Base-by-base conservation (phyloP, 345 rosid genomes). In the Alliaria petiolata region DNA sequence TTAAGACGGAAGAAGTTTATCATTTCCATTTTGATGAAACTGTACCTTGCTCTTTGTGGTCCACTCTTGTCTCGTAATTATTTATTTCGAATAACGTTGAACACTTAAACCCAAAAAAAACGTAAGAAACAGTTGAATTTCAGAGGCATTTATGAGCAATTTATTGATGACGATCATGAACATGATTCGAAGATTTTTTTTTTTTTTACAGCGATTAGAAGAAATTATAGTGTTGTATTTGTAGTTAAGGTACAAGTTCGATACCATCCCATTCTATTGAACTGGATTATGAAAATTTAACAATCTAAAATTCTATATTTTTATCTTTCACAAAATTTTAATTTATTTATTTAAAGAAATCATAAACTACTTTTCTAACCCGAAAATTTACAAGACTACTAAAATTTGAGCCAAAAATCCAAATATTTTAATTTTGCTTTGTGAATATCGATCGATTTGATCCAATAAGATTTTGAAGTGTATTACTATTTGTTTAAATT, bases 31-130 rank as follows among this genome's bases (percentile, higher is more conserved):
- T 69, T 69, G 70, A 62, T 76, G 79, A 62, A 69, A 76, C 75
- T 76, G 70, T 69, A 75, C 75, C 74, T 76, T 69, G 57, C 59
- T 22, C 52, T 59, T 31, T 69, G 65, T 68, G 74, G 75, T 69
- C 75, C 79, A 62, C 19, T 69, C 63, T 54, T 68, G 30, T 62
- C 43, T 36, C 7, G 36, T 11, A 4, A 25, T 33, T 44, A 62
- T 62, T 61, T 52, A 76, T 62, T 68, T 53, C 35, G 35, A 61
- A 51, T 61, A 39, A 39, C 30, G 66, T 57, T 74, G 67, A 74
- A 65, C 67, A 57, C 62, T 49, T 74, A 47, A 40, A 59, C 68
- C 55, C 31, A 44, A 49, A 33, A 13, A 17, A 19, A 10, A 9
- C 17, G 33, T 58, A 67, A 10, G 33, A 31, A 60, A 67, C 67